Evolutionary conservation across 2,329 filamentous ascomycete species (phyloP).

Genomic region (Neonectria magnoliae): DNA sequence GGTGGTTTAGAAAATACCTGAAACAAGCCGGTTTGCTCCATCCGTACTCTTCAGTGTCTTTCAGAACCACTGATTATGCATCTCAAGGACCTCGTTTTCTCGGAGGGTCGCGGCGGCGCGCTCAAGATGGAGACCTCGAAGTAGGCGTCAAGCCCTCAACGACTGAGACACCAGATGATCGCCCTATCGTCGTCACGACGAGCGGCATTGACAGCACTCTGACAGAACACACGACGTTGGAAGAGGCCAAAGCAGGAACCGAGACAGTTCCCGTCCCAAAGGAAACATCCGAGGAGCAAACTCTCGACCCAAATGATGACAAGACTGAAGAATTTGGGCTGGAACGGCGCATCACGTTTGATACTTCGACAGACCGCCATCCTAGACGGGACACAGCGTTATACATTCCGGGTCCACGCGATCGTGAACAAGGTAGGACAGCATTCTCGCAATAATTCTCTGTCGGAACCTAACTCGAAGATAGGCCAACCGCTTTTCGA

Average conservation of each 20-base stretch:
- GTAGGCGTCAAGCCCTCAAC: constrained; percentile 2
- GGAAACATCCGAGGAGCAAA: background rate
- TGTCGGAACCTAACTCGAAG: background rate
- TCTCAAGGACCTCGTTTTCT: constrained; percentile 32
- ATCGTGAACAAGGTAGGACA: constrained; percentile 43
- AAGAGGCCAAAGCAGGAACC: background rate
- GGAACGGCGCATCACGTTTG: constrained; percentile 42
- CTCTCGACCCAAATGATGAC: constrained; percentile 1
- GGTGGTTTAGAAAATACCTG: constrained; percentile 60
- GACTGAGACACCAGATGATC: background rate
- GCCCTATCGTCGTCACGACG: background rate
- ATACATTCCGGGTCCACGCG: constrained; percentile 47
- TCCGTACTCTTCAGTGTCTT: background rate
- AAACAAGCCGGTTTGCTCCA: constrained; percentile 48
- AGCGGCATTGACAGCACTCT: background rate
- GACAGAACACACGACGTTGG: background rate
- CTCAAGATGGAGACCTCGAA: constrained; percentile 13
- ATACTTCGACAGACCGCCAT: constrained; percentile 40
- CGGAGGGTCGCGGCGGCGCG: background rate
- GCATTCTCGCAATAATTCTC: background rate
- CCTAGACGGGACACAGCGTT: constrained; percentile 40
- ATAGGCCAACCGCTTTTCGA: constrained; percentile 43
- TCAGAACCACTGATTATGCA: background rate
- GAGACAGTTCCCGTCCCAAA: background rate
- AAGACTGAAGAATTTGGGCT: constrained; percentile 5